Base-by-base conservation (phyloP, 164 flowering plant species). In the Nymphaea thermarum region DNA sequence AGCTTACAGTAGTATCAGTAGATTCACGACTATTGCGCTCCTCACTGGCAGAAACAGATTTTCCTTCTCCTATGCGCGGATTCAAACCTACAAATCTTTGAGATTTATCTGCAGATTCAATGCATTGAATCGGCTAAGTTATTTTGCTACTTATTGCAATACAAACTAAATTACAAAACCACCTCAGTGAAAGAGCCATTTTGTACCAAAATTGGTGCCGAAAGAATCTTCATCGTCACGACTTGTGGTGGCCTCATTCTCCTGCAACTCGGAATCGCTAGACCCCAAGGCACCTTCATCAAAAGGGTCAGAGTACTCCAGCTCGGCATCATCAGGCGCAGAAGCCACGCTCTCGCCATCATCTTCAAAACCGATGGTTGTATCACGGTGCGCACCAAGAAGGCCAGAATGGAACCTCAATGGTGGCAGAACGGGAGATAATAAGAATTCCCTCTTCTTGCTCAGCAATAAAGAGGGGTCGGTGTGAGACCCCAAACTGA, bases 321-420 rank as follows among this genome's bases (percentile, higher is more conserved):
- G 69, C 61, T 78, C 79, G 42, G 72, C 42, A 59, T 77, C 83
- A 74, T 80, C 80, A 5, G 84, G 77, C 44, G 79, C 87, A 2
- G 93, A 87, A 59, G 80, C 91, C 51, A 83, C 80, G 43, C 91
- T 86, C 79, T 82, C 84, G 3, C 77, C 74, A 43, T 82, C 82
- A 0, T 74, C 82, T 15, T 71, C 81, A 0, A 66, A 62, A 66
- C 62, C 65, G 7, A 77, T 70, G 72, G 72, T 41, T 0, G 69
- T 79, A 5, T 76, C 43, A n/a, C 72, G 75, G 61, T 65, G 83
- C 68, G 83, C 74, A 15, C 79, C 70, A 51, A 87, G 73, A 43
- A 84, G 70, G 4, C 86, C 84, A 41, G 90, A 80, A 70, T 82
- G 78, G 72, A 84, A 84, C 68, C 82, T 87, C 67, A 85, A 71